These are phyloP conservation scores for Cajanus cajan DNA, from an alignment of 306 rosid species.

Conservation along the genomic window DNA sequence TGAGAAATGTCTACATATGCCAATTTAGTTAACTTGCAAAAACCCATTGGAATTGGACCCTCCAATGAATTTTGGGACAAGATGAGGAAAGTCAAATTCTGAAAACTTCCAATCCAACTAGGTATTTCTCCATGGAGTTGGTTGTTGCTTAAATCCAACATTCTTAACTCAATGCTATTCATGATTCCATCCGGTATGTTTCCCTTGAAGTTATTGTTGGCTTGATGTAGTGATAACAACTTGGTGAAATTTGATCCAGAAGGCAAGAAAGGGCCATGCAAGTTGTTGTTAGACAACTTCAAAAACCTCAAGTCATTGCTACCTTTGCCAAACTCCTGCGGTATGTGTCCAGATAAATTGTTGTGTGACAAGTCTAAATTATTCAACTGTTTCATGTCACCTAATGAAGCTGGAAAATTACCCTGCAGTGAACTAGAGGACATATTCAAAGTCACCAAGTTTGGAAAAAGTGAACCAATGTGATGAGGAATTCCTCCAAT, in stretches of 20 bases:
- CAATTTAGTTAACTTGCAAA: neutral
- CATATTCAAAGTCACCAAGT: neutral
- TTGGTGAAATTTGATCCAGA: neutral
- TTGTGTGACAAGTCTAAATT: slow-evolving; percentile 27
- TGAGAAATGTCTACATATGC: neutral
- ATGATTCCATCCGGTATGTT: neutral
- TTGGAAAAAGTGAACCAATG: slow-evolving; percentile 9
- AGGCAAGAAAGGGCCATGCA: neutral
- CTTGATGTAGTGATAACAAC: neutral
- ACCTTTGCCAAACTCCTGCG: neutral
- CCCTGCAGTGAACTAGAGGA: neutral
- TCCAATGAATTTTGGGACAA: neutral
- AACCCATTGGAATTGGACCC: neutral
- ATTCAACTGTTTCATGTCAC: neutral
- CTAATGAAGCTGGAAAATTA: slow-evolving; percentile 1
- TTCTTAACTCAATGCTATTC: neutral
- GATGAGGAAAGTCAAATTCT: neutral
- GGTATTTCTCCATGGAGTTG: neutral
- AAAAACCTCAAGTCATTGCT: neutral
- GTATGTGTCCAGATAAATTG: neutral
- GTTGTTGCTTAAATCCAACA: slow-evolving; percentile 20
- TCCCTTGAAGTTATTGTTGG: neutral
- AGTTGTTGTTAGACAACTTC: slow-evolving; percentile 15
- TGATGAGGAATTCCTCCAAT: neutral
- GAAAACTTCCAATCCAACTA: slow-evolving; percentile 5